Base-by-base conservation (phyloP, 2,329 filamentous ascomycete genomes). In the Septoria linicola region DNA sequence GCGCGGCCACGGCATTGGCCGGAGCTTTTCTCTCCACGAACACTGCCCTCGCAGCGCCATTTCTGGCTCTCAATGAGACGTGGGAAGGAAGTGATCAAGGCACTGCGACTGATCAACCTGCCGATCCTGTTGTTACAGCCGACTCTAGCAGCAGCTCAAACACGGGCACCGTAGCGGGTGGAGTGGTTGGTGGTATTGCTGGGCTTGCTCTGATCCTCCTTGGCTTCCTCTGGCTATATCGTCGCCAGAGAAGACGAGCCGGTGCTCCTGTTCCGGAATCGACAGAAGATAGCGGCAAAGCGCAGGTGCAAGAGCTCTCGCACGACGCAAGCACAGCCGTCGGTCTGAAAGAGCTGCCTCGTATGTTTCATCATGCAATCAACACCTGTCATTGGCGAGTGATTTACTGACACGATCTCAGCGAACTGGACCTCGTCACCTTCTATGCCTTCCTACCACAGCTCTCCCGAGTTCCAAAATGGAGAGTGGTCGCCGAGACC, bases 101-200 rank as follows among this genome's bases (percentile, higher is more conserved):
- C 13, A 40, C n/a, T 17, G 23, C 53, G 19, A 40, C 47, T 13
- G 14, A 27, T 17, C 23, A 46, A 37, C 40, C 41, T 13, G 21
- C 41, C 6, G 42, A 30, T 17, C 20, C 41, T 4, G 40, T 23
- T 14, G 21, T 34, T 16, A 36, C 40, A 8, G 17, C 25, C 17
- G 25, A 30, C 11, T 39, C 35, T 4, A 19, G 17, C 17, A 25
- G 34, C 7, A 32, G 44, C 3, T 43, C 53, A 5, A 55, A 51
- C 21, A 47, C 48, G 2, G 55, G 55, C 4, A 52, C 55, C 7
- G 49, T 57, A 8, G 55, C 55, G n/a, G 55, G 54, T n/a, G 54
- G 54, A 20, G 43, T 51, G 7, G 51, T 57, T 16, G 54, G 55
- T 25, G 55, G 55, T 13, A 23, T 57, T 21, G 55, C 34, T n/a